Base-by-base conservation (phyloP, 805 yeast genomes). In the Myxozyma neglecta region DNA sequence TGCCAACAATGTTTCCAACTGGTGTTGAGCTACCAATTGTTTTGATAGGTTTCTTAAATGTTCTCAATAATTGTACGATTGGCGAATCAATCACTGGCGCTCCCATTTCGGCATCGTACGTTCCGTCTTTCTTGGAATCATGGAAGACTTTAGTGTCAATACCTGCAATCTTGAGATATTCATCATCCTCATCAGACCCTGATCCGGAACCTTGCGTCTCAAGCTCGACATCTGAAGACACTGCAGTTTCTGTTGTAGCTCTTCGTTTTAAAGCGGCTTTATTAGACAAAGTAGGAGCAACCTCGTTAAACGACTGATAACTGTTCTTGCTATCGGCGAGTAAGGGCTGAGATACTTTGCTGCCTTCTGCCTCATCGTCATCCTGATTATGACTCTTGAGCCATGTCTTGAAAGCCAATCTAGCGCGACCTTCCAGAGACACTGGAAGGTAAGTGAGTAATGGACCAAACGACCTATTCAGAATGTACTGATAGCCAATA, bases 401-500 rank as follows among this genome's bases (percentile, higher is more conserved):
- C 64, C 57, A 62, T 4, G 43, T 44, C 37, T n/a, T 49, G 44
- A 55, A 29, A n/a, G 51, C 56, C 35, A 52, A 29, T 44, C 54
- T 37, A 34, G 62, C 63, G 11, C 54, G 59, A 13, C 48, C 47
- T 65, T 60, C 57, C 44, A 57, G 56, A 53, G 69, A 57, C 42
- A 73, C 47, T 24, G 86, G 85, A 24, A 80, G 66, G 53, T 75
- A 72, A 11, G 72, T 70, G 40, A 77, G 69, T 53, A 77, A 65
- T 3, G 71, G 74, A 1, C 72, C 72, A 60, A 75, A 85, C 47
- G 80, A 71, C 44, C 70, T 73, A 53, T 81, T 80, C 9, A 88
- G 76, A 6, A 80, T 77, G 46, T 78, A 70, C 65, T 91, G 91
- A 1, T 80, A 82, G 39, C 83, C 78, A 3, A 85, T 74, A 0